Evolutionary conservation across 2,329 filamentous ascomycete species (phyloP).

Genomic region (Berkeleyomyces basicola): DNA sequence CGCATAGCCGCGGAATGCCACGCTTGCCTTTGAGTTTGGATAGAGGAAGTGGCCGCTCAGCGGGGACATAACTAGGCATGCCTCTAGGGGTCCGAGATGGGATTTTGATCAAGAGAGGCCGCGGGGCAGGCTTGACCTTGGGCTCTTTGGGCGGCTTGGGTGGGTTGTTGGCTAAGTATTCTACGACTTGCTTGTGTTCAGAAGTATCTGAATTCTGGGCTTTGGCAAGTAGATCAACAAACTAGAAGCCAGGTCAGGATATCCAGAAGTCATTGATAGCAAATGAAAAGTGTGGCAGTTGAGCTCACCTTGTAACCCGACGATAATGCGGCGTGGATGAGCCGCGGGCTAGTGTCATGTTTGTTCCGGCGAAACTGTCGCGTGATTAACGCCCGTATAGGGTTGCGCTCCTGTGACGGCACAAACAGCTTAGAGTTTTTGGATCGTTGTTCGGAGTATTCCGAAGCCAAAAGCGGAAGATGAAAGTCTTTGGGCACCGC

Average conservation of each 20-base stretch:
- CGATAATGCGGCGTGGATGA: constrained; percentile 44
- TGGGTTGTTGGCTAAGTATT: constrained; percentile 4
- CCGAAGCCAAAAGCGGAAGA: constrained; percentile 6
- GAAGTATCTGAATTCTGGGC: constrained; percentile 23
- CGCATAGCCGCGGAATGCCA: constrained; percentile 39
- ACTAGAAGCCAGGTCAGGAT: constrained; percentile 19
- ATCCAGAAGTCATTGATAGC: not conserved
- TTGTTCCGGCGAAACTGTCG: constrained; percentile 46
- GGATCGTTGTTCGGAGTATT: not conserved
- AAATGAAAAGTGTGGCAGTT: not conserved
- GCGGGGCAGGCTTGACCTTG: constrained; percentile 14
- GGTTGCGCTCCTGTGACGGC: constrained; percentile 20
- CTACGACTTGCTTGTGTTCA: constrained; percentile 27
- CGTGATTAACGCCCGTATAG: constrained; percentile 40
- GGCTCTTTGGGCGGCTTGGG: constrained; percentile 14
- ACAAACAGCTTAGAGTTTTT: not conserved
- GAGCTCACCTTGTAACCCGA: constrained; percentile 47
- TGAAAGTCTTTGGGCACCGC: constrained; percentile 31
- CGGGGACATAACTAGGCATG: constrained; percentile 31
- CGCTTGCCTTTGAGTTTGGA: constrained; percentile 30
- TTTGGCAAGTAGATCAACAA: constrained; percentile 26
- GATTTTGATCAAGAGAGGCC: constrained; percentile 22
- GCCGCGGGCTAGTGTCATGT: constrained; percentile 38
- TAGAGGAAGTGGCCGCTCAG: constrained; percentile 31
- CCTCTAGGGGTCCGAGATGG: constrained; percentile 19